Evolutionary conservation across 306 rosid species (phyloP), one percentile per base, ranked within the genome.

Genomic region (Datisca glomerata): DNA sequence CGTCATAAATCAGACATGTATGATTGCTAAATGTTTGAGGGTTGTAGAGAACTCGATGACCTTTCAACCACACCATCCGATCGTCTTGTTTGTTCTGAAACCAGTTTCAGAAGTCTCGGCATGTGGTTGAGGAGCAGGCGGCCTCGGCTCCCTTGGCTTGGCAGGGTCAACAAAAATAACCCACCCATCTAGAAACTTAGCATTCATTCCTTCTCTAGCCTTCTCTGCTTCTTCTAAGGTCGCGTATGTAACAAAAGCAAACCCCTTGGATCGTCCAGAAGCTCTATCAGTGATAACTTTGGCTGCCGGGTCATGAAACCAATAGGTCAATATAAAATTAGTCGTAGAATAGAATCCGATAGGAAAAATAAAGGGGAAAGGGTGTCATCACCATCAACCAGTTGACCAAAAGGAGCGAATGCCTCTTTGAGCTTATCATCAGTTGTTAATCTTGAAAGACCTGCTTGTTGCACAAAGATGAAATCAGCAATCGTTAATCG

Each of bases 121-220:
- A 43, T 63, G 71, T 33, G 73, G 68, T 53, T 65, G 93, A 57
- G 55, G 93, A 41, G 91, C n/a, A n/a, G n/a, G 83, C 31, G 85
- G 79, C 54, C 76, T 75, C 0, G 73, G 43, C 58, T 78, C 86
- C 60, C 73, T 81, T 33, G 94, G 89, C 21, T 80, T 89, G 49
- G 95, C 97, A 37, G 97, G 94, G 55, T 83, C 97, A 23, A 83
- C 94, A 48, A 87, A 87, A 51, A 87, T 87, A 60, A 83, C 93
- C 94, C 97, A 89, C 16, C 94, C 97, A 61, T 89, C 97, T 61
- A 89, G 61, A 66, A 76, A 76, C 64, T 83, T 89, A n/a, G 93
- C 94, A 51, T 89, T 74, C 85, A 80, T 79, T 63, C 62, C 93
- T 48, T 76, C 74, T 51, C 67, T 69, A 1, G 94, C 97, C 62